phyloP scores from a whole-genome alignment of 1,139 yeast genomes.

The Debaryomyces nepalensis region DNA sequence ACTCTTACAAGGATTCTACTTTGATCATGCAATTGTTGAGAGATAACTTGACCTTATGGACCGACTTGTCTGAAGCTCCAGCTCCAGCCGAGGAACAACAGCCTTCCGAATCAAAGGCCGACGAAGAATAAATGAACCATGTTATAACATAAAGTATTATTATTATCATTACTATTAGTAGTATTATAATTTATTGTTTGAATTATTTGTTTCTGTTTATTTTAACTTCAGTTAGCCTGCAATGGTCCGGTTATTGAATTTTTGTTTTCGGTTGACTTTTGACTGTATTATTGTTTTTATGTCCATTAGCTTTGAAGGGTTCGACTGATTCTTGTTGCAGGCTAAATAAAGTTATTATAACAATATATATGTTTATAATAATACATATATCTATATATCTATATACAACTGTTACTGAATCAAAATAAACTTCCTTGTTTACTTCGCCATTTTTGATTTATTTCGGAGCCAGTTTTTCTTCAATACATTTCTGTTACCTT shows the following conservation, averaged over 20 bases:
- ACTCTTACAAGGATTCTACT: constrained; percentile 97
- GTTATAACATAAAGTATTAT: constrained; percentile 18
- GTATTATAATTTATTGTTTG: constrained; percentile 12
- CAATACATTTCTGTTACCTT: too few relatives aligned
- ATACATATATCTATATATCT: constrained; percentile 9
- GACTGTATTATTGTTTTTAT: constrained; percentile 7
- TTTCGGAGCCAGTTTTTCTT: too few relatives aligned
- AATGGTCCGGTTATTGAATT: constrained; percentile 5
- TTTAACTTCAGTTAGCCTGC: constrained; percentile 6
- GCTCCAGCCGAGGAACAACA: constrained; percentile 59
- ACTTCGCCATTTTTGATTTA: too few relatives aligned
- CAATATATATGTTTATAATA: constrained; percentile 10
- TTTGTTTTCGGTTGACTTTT: constrained; percentile 2
- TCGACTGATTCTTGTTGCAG: constrained; percentile 1
- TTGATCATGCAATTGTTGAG: constrained; percentile 98
- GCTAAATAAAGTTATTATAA: constrained; percentile 5
- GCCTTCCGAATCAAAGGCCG: constrained; percentile 40
- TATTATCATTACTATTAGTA: constrained; percentile 12
- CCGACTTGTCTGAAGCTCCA: constrained; percentile 92
- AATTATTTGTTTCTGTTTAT: constrained; percentile 15
- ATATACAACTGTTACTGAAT: constrained; percentile 9
- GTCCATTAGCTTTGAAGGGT: constrained; percentile 6
- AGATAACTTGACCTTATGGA: constrained; percentile 98
- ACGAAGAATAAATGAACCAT: constrained; percentile 37
- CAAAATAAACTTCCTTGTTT: constrained; percentile 7